phyloP scores from a whole-genome alignment of 306 rosid species.

The Lagenaria siceraria region DNA sequence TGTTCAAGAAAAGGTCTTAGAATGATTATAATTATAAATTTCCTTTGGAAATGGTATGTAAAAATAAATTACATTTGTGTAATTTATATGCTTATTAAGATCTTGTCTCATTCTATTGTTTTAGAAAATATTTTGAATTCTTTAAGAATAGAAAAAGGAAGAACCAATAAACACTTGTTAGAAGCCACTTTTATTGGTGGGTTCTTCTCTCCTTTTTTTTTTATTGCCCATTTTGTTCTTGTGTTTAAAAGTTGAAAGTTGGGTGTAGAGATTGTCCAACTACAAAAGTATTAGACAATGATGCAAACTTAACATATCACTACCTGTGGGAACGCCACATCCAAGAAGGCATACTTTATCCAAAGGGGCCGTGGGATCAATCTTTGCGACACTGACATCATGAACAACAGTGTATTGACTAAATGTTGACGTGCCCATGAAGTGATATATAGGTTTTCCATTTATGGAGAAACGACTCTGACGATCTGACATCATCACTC shows the following conservation, averaged over 20 bases:
- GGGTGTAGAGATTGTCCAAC: background rate
- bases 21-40: too few species aligned
- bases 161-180: background rate
- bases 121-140: too few species aligned
- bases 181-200: background rate
- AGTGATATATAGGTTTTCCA: conserved; percentile 77
- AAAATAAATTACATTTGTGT: too few species aligned
- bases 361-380: conserved; percentile 66
- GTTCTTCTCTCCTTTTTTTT: too few species aligned
- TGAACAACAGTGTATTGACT: conserved; percentile 94
- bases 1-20: too few species aligned
- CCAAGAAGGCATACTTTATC: conserved; percentile 97
- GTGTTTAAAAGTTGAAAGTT: background rate
- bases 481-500: conserved; percentile 80
- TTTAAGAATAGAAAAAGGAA: too few species aligned
- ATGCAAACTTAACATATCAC: background rate
- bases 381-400: conserved; percentile 92
- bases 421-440: conserved; percentile 97
- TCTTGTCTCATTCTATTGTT: too few species aligned
- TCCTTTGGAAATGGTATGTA: too few species aligned
- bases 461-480: conserved; percentile 72
- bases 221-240: background rate
- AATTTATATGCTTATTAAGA: too few species aligned
- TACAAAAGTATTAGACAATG: background rate
- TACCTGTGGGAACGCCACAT: conserved; percentile 83